phyloP scores from a whole-genome alignment of 176 grass and related monocot genomes.

The Tuctoria greenei region DNA sequence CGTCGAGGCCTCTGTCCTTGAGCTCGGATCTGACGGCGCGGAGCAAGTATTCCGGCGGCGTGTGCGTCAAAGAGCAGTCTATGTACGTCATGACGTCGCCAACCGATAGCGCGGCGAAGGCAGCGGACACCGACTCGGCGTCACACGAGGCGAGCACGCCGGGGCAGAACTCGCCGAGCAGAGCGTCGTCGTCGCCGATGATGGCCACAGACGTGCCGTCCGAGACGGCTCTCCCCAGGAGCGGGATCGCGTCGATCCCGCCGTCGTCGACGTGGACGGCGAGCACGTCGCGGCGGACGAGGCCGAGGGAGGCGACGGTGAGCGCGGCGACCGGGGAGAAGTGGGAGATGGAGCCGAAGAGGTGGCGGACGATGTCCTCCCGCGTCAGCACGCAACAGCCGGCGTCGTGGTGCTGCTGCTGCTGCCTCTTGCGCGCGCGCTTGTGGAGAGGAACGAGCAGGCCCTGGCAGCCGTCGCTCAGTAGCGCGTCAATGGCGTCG shows the following conservation, averaged over 20 bases:
- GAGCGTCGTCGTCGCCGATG: slow-evolving; percentile 31
- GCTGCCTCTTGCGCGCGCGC: slow-evolving; percentile 39
- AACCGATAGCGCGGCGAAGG: slow-evolving; percentile 49
- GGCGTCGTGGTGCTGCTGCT: neutral
- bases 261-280: slow-evolving; percentile 47
- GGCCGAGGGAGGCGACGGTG: slow-evolving; percentile 56
- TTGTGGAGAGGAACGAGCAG: slow-evolving; percentile 50
- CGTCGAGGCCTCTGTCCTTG: slow-evolving; percentile 42
- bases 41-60: slow-evolving; percentile 47
- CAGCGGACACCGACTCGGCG: slow-evolving; percentile 32
- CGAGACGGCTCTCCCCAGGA: slow-evolving; percentile 34
- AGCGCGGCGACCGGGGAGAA: slow-evolving; percentile 48
- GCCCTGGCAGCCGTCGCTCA: slow-evolving; percentile 45
- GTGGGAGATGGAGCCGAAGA: slow-evolving; percentile 70
- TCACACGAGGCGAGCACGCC: slow-evolving; percentile 45
- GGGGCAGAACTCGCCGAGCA: slow-evolving; percentile 68
- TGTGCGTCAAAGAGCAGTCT: slow-evolving; percentile 39
- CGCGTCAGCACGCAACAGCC: slow-evolving; percentile 66
- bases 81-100: slow-evolving; percentile 53
- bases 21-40: slow-evolving; percentile 39
- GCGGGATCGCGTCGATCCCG: slow-evolving; percentile 49
- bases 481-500: slow-evolving; percentile 63
- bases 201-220: slow-evolving; percentile 64
- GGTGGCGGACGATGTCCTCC: slow-evolving; percentile 79
- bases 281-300: slow-evolving; percentile 49